Evolutionary conservation across 2,329 filamentous ascomycete genomes (phyloP).

Genomic region (Pseudogymnoascus sp.): DNA sequence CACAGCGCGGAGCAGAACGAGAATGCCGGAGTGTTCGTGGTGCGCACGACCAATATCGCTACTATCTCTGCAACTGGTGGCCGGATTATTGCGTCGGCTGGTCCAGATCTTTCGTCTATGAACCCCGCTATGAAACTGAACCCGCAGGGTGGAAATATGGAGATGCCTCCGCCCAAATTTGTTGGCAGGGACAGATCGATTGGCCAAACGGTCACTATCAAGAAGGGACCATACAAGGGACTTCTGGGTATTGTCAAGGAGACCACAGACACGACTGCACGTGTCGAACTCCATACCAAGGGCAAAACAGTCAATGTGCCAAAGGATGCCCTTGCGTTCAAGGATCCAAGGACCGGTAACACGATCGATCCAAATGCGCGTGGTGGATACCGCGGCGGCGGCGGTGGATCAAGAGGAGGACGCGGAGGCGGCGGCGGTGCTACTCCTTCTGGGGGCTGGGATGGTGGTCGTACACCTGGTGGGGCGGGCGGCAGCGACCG

Average conservation of each 20-base stretch:
- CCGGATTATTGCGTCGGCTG: conserved; percentile 50
- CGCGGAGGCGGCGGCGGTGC: conserved; percentile 39
- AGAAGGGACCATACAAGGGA: conserved; percentile 83
- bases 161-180: conserved; percentile 57
- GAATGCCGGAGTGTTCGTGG: conserved; percentile 84
- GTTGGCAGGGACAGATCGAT: conserved; percentile 77
- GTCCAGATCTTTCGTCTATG: conserved; percentile 79
- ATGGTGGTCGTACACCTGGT: conserved; percentile 56
- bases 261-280: conserved; percentile 74
- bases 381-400: conserved; percentile 34
- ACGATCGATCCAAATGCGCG: conserved; percentile 61
- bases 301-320: conserved; percentile 81
- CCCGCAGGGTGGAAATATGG: conserved; percentile 42
- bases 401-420: conserved; percentile 35
- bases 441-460: conserved; percentile 46
- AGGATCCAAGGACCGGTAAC: conserved; percentile 72
- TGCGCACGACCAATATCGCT: conserved; percentile 73
- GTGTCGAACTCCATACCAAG: conserved; percentile 90
- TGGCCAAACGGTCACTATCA: conserved; percentile 84
- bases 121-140: conserved; percentile 80
- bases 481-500: conserved; percentile 51
- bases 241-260: conserved; percentile 93
- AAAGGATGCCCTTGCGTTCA: conserved; percentile 74
- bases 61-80: conserved; percentile 94
- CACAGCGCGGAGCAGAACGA: conserved; percentile 77